phyloP scores from a whole-genome alignment of 306 rosid genomes.

The Prunus davidiana region DNA sequence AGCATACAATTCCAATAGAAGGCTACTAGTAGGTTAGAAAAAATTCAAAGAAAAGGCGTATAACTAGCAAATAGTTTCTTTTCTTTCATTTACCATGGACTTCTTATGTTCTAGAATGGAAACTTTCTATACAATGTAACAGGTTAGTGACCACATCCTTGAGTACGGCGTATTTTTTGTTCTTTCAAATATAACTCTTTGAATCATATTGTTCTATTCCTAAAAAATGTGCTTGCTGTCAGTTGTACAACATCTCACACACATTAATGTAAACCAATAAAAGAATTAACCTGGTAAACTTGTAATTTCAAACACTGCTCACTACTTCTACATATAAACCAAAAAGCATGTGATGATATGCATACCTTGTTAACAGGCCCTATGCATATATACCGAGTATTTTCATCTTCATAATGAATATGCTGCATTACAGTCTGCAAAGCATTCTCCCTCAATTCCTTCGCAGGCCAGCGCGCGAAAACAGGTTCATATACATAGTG shows the following conservation, averaged over 20 bases:
- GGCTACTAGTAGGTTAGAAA: neutral
- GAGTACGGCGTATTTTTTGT: too few species aligned
- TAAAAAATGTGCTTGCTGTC: too few species aligned
- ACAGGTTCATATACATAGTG: conserved; percentile 66
- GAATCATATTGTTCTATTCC: too few species aligned
- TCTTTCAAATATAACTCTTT: too few species aligned
- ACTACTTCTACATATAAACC: neutral
- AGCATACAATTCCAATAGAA: neutral
- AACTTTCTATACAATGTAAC: neutral
- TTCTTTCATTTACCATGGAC: neutral
- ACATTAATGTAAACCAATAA: neutral
- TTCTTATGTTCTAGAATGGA: neutral
- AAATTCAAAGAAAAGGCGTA: neutral
- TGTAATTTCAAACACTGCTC: neutral
- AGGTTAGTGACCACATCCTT: too few species aligned
- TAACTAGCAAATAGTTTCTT: too few species aligned
- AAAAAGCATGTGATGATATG: neutral
- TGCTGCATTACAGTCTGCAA: conserved; percentile 48
- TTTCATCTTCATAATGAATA: conserved; percentile 87
- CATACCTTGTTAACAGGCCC: conserved; percentile 92
- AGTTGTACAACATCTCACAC: neutral
- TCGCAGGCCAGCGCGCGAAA: conserved; percentile 74
- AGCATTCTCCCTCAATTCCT: conserved; percentile 75
- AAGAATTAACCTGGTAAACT: neutral
- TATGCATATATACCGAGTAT: conserved; percentile 85